These are phyloP conservation scores for Quercus variabilis DNA, from an alignment of 306 rosid species.

Conservation along the genomic window DNA sequence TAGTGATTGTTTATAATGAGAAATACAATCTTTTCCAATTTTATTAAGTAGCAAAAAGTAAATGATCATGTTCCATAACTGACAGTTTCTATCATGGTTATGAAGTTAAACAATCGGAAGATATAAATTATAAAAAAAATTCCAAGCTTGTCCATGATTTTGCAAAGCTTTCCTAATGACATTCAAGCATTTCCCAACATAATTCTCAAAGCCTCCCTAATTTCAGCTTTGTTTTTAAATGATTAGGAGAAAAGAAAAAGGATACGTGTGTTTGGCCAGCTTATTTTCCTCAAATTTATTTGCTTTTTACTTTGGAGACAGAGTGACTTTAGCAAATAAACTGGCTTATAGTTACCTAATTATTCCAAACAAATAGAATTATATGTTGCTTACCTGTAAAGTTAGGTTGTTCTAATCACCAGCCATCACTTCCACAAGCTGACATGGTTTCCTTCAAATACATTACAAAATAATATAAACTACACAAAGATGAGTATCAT, in stretches of 20 bases:
- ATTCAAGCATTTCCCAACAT: background rate
- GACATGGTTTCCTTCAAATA: constrained; percentile 25
- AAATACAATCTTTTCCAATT: background rate
- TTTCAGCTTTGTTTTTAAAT: constrained; percentile 25
- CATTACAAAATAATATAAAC: background rate
- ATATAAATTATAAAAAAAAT: background rate
- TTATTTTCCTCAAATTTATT: too few relatives aligned
- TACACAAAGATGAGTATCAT: constrained; percentile 23
- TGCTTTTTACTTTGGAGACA: too few relatives aligned
- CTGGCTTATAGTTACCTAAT: background rate
- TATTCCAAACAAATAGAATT: constrained; percentile 2
- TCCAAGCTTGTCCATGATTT: background rate
- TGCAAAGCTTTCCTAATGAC: background rate
- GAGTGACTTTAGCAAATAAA: too few relatives aligned
- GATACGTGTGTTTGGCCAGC: background rate
- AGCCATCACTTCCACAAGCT: constrained; percentile 28
- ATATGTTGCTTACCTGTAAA: constrained; percentile 21
- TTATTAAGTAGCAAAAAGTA: background rate
- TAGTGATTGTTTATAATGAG: background rate
- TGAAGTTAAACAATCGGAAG: background rate
- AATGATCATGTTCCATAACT: background rate
- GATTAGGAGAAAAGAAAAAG: constrained; percentile 18
- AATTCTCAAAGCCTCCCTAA: constrained; percentile 2
- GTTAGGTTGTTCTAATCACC: constrained; percentile 7
- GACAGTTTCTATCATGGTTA: background rate